Percentiles rank a stretch among this genome's conserved stretches.
Conservation (phyloP, 306 rosid species). For the Vicia villosa region DNA sequence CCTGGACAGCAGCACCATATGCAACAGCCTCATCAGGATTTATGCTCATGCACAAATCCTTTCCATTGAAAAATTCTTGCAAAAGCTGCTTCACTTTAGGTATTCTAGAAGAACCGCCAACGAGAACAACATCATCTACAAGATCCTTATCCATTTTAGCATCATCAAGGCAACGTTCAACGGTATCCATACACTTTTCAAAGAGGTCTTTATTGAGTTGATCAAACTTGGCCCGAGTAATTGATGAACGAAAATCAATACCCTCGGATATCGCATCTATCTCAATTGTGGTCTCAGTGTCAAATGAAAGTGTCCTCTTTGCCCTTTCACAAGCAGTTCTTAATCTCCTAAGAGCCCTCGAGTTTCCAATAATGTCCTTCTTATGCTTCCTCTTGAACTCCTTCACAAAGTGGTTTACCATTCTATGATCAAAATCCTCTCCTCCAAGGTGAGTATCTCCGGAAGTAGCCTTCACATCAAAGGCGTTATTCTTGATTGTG, state of each 20-base stretch:
- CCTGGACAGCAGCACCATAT: conserved; percentile 17
- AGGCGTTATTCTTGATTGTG: too few relatives aligned
- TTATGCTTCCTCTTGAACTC: background rate
- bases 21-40: conserved; percentile 12
- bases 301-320: conserved; percentile 5
- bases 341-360: background rate
- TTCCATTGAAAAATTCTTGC: background rate
- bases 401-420: background rate
- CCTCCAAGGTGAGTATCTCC: background rate
- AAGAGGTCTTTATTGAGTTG: background rate
- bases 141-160: background rate
- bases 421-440: background rate
- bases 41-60: background rate
- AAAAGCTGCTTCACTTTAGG: background rate
- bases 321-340: background rate
- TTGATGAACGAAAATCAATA: background rate
- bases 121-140: conserved; percentile 12
- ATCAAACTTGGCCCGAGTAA: too few relatives aligned
- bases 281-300: background rate
- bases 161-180: background rate
- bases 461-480: background rate
- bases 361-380: background rate
- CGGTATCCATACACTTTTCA: background rate
- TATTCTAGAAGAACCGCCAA: conserved; percentile 3
- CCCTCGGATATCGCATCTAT: background rate